Conservation (phyloP, 2,329 filamentous ascomycete genomes). For the Colletotrichum destructivum region DNA sequence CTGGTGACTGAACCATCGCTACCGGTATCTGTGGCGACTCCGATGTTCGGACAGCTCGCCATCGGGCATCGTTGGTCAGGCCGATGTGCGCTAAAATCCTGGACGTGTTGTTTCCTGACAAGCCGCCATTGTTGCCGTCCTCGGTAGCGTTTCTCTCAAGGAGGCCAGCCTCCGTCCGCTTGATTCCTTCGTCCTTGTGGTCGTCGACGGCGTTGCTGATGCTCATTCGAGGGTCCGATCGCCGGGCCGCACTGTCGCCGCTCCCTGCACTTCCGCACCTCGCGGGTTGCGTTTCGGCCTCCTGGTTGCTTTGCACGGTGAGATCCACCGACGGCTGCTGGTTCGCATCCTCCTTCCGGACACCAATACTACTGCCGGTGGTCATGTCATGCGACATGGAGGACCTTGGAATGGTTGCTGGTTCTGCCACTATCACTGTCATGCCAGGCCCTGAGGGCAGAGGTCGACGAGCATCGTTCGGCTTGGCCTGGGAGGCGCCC, state of each 20-base stretch:
- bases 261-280: constrained; percentile 7
- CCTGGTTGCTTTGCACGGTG: constrained; percentile 1
- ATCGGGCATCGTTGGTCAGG: constrained; percentile 30
- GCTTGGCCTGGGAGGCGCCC: neutral
- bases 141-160: neutral
- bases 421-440: too few species aligned
- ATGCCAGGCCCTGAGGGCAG: constrained; percentile 4
- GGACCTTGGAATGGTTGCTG: neutral
- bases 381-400: constrained; percentile 10
- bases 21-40: constrained; percentile 32
- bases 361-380: neutral
- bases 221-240: constrained; percentile 36
- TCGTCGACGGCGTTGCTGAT: constrained; percentile 33
- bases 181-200: neutral
- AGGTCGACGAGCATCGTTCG: constrained; percentile 23
- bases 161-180: neutral
- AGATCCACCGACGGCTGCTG: constrained; percentile 23
- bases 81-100: constrained; percentile 14
- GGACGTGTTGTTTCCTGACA: constrained; percentile 27
- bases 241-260: constrained; percentile 23
- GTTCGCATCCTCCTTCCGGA: neutral
- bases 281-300: neutral
- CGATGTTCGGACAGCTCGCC: constrained; percentile 35
- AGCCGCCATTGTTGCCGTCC: constrained; percentile 6
- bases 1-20: neutral